Percentiles rank a stretch among this genome's conserved stretches.
These are phyloP conservation scores for Annona squamosa DNA, from an alignment of 164 flowering plant genomes.

Conservation along the genomic window DNA sequence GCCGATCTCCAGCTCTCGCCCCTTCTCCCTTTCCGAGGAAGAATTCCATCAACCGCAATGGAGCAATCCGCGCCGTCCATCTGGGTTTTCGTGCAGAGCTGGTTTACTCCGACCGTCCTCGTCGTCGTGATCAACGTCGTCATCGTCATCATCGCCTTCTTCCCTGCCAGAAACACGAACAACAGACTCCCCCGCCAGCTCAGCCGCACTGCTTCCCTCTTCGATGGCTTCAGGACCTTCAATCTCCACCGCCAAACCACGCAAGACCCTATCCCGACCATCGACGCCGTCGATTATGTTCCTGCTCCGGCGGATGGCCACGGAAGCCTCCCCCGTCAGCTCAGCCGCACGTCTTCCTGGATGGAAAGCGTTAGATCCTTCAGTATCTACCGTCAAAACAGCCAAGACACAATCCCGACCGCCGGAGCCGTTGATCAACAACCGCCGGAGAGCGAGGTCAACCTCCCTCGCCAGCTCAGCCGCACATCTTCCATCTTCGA, in stretches of 20 bases:
- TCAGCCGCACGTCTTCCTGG: constrained; percentile 24
- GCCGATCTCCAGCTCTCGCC: neutral
- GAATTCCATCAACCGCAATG: neutral
- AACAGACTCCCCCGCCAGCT: neutral
- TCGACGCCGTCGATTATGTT: neutral
- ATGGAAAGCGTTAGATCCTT: constrained; percentile 37
- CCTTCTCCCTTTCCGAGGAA: constrained; percentile 6
- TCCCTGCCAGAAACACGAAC: constrained; percentile 8
- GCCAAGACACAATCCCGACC: constrained; percentile 5
- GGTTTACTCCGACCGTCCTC: constrained; percentile 62
- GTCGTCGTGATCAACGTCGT: constrained; percentile 53
- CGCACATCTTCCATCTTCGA: constrained; percentile 25
- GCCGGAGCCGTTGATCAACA: neutral
- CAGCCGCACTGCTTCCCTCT: constrained; percentile 20
- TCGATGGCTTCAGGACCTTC: constrained; percentile 34
- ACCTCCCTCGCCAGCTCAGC: neutral
- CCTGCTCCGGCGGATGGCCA: neutral
- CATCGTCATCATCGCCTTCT: constrained; percentile 45
- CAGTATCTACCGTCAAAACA: constrained; percentile 21
- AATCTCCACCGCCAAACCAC: constrained; percentile 21
- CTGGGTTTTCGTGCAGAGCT: constrained; percentile 28
- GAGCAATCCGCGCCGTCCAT: constrained; percentile 6
- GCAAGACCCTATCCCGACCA: constrained; percentile 6
- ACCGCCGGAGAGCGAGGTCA: neutral
- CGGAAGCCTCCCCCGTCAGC: neutral